Base-by-base conservation (phyloP, 768 basidiomycete genomes). In the Pisolithus sp. region DNA sequence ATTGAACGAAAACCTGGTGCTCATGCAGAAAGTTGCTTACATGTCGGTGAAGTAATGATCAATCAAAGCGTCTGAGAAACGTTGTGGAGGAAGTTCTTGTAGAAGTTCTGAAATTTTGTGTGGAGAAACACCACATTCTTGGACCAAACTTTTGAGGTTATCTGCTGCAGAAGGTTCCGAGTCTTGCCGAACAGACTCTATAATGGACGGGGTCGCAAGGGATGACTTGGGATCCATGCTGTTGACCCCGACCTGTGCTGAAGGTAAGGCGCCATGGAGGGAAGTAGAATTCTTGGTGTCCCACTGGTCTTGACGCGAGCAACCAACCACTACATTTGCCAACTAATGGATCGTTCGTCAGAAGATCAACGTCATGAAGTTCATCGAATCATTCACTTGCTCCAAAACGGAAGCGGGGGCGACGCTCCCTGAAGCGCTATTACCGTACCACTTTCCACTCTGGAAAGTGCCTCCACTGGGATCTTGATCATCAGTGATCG, bases 41-140 rank as follows among this genome's bases (percentile, higher is more conserved):
- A 90, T 80, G 12, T 80, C 73, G 28, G 71, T 67, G 62, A 91
- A 92, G 58, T 90, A 94, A 66, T 88, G 84, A 61, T 93, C 85
- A 53, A 95, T 75, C 20, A 95, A 80, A 28, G 80, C 80, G 59
- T 90, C 84, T 4, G 88, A 85, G 23, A 85, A 76, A 48, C 81
- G 74, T 50, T 79, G 80, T 5, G 89, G 86, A 43, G 93, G 93
- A 41, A 97, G 76, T 59, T 95, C 93, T 63, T 89, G 83, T 18
- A 94, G 74, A 9, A 97, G 79, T 62, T 95, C 93, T 1, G 86
- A 82, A 42, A 97, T 84, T 68, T 93, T 93, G 54, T 92, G 87
- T 1, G 93, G 89, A 17, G 86, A 82, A 36, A 94, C 90, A 6
- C 93, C 93, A 65, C 89, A 97, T 65, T 97, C 93, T 67, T 89